These are phyloP conservation scores for Yarrowia osloensis DNA, from an alignment of 805 yeast species.

Conservation along the genomic window DNA sequence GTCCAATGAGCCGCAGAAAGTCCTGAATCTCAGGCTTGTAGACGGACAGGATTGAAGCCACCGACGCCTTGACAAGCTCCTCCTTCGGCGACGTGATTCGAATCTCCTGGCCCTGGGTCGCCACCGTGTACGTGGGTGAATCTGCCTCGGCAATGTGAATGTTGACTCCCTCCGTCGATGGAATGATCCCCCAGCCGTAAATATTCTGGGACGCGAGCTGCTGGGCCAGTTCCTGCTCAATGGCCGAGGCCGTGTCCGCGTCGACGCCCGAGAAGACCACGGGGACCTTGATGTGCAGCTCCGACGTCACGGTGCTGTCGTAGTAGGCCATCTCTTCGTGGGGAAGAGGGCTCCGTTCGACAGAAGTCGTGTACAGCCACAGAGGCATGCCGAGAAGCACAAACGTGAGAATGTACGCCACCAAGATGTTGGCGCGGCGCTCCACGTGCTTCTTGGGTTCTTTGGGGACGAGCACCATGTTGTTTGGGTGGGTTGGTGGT, in stretches of 20 bases:
- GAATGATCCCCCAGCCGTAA: conserved; percentile 42
- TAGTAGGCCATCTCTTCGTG: conserved; percentile 46
- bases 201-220: conserved; percentile 52
- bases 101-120: conserved; percentile 46
- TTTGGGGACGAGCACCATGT: conserved; percentile 1
- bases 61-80: conserved; percentile 58
- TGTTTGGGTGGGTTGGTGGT: neutral
- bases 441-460: conserved; percentile 25
- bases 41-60: conserved; percentile 43
- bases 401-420: conserved; percentile 26
- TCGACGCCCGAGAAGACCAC: conserved; percentile 45
- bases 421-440: conserved; percentile 27
- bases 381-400: conserved; percentile 55
- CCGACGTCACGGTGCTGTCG: conserved; percentile 39
- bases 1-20: conserved; percentile 40
- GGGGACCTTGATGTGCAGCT: conserved; percentile 38
- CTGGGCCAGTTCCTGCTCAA: conserved; percentile 56
- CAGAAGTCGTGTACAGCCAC: conserved; percentile 61
- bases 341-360: conserved; percentile 65
- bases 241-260: conserved; percentile 52
- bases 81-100: conserved; percentile 45
- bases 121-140: conserved; percentile 46
- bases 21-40: conserved; percentile 51
- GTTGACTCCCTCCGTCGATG: conserved; percentile 40
- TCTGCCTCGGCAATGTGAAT: conserved; percentile 31